Evolutionary conservation across 129 eudicot species (phyloP), one percentile per base, ranked within the genome.

Genomic region (Tanacetum coccineum): DNA sequence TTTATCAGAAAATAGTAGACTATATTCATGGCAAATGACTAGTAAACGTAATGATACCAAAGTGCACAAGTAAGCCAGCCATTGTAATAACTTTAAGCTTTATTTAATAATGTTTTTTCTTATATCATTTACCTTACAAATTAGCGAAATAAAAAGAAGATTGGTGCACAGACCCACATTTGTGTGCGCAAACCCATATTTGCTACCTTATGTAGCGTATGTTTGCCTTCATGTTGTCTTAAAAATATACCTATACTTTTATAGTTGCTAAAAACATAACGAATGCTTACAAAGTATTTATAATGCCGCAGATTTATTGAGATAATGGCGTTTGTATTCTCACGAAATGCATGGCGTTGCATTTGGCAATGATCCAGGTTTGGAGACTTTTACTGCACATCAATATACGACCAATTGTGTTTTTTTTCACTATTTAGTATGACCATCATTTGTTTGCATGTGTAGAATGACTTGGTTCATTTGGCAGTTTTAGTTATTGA

Each of bases 321-420:
- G 84, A 90, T 90, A 67, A 90, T 90, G 97, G 95, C 95, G 39
- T 95, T 95, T 7, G 95, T 90, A 22, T 90, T 90, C 64, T 87
- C 97, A 46, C 87, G 95, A 9, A 67, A 61, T 46, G 95, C 97
- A 78, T 90, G 97, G 97, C 97, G 97, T 28, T 90, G 97, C 74
- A 87, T 90, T 58, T 90, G 97, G 97, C 77, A 87, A 75, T 90
- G 90, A 74, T 90, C 67, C 97, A 90, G 95, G 97, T 89, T 62
- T 22, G 8, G 28, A 59, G 36, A 7, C n/a, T 10, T 9, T 57
- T 1, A 5, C 22, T 21, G n/a, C 21, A 18, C 22, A 51, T 52
- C 3, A 14, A 22, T 22, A 22, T 22, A 22, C 25, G 15, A 14
- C 15, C 48, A 65, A 66, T 25, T 22, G 12, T 50, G 48, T 66